These are phyloP conservation scores for Alternaria triticina DNA, from an alignment of 2,329 filamentous ascomycete genomes.

Conservation along the genomic window DNA sequence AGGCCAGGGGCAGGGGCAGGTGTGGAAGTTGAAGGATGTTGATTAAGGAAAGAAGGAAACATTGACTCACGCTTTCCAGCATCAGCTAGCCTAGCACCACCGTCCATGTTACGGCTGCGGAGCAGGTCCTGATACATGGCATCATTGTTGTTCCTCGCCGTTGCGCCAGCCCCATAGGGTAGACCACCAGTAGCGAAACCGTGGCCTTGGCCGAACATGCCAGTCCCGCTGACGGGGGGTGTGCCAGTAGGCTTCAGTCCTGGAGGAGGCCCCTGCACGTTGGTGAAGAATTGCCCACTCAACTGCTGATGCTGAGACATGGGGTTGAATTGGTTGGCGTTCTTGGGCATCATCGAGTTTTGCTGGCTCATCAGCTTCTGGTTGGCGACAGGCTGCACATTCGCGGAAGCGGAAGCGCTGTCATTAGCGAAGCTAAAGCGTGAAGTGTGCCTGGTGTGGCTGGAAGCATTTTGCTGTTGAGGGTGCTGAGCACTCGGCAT, in stretches of 20 bases:
- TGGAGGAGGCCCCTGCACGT: slow-evolving; percentile 90
- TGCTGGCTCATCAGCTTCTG: slow-evolving; percentile 83
- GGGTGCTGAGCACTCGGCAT: slow-evolving; percentile 52
- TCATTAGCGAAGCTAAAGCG: slow-evolving; percentile 89
- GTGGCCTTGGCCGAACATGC: slow-evolving; percentile 90
- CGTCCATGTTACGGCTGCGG: slow-evolving; percentile 66
- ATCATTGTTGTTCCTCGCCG: slow-evolving; percentile 77
- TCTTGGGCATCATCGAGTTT: slow-evolving; percentile 78
- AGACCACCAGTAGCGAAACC: slow-evolving; percentile 73
- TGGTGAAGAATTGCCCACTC: slow-evolving; percentile 76
- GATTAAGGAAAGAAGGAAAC: slow-evolving; percentile 89
- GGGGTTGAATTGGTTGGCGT: slow-evolving; percentile 56
- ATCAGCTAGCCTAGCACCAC: slow-evolving; percentile 76
- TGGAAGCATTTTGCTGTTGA: slow-evolving; percentile 62
- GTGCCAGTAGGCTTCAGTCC: slow-evolving; percentile 95
- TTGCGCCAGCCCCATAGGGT: slow-evolving; percentile 66
- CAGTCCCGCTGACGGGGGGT: slow-evolving; percentile 77
- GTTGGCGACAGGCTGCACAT: slow-evolving; percentile 79
- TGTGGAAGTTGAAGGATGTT: slow-evolving; percentile 82
- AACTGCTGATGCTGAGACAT: slow-evolving; percentile 61
- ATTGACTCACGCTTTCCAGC: slow-evolving; percentile 98
- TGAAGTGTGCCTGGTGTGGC: slow-evolving; percentile 82
- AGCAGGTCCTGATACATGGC: slow-evolving; percentile 80
- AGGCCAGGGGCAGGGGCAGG: slow-evolving; percentile 89
- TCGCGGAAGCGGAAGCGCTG: slow-evolving; percentile 61